These are phyloP conservation scores for Pelargonium citronellum DNA, from an alignment of 441 rosid species.

Conservation along the genomic window DNA sequence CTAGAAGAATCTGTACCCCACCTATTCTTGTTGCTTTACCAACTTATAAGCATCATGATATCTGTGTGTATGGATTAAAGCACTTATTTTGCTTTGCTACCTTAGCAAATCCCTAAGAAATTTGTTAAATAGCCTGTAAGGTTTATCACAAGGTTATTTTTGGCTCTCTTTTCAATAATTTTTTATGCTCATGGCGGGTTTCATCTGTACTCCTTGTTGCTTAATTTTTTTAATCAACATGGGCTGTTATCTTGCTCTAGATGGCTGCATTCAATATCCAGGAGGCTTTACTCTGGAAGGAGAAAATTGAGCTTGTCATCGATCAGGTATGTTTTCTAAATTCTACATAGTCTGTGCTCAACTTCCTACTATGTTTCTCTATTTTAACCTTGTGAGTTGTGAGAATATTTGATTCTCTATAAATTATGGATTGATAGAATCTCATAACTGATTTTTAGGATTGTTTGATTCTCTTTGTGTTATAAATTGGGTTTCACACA, in stretches of 20 bases:
- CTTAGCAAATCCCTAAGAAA: neutral
- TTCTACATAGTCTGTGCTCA: neutral
- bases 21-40: neutral
- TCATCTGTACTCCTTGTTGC: conserved; percentile 5
- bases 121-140: neutral
- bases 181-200: neutral
- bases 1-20: neutral
- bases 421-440: too few relatives aligned
- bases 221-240: conserved; percentile 15
- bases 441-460: too few relatives aligned
- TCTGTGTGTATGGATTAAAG: neutral
- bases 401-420: too few relatives aligned
- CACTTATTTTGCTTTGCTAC: neutral
- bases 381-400: neutral
- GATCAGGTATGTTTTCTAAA: conserved; percentile 62
- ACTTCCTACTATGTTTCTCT: neutral
- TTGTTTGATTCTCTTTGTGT: too few relatives aligned
- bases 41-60: neutral
- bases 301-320: conserved; percentile 77
- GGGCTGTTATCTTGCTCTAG: conserved; percentile 42
- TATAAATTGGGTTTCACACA: too few relatives aligned
- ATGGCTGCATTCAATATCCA: conserved; percentile 99
- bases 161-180: neutral
- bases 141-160: neutral
- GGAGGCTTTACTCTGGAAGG: conserved; percentile 93